phyloP scores from a whole-genome alignment of 331 rosid genomes.

The Cucumis variabilis region DNA sequence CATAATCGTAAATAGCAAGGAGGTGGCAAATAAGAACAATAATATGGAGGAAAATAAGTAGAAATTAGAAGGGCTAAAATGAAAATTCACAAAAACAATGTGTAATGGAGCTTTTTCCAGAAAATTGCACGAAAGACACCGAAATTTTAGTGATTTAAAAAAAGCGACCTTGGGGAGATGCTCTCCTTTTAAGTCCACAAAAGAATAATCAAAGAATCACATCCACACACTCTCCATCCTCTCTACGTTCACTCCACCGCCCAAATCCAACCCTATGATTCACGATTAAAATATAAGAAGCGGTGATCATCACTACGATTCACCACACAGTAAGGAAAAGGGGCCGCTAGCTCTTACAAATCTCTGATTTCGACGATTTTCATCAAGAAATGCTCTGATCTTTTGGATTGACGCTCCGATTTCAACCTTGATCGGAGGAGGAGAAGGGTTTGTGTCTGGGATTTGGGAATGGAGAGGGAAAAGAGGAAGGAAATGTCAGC shows the following conservation, averaged over 20 bases:
- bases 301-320: not conserved
- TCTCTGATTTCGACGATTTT: not conserved
- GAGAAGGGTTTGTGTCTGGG: not conserved
- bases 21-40: too few relatives aligned
- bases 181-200: not conserved
- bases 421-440: not conserved
- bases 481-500: conserved; percentile 32
- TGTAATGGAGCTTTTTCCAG: not conserved
- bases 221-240: not conserved
- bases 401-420: not conserved
- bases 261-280: not conserved
- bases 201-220: not conserved
- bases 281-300: not conserved
- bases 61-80: not conserved
- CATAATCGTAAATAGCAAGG: too few relatives aligned
- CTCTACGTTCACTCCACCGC: not conserved
- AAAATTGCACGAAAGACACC: not conserved
- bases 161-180: not conserved
- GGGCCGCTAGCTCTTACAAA: not conserved
- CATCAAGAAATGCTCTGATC: not conserved
- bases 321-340: not conserved
- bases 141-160: not conserved
- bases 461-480: conserved; percentile 18
- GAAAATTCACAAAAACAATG: not conserved
- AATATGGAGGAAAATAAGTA: too few relatives aligned